phyloP scores from a whole-genome alignment of 768 basidiomycete species.

The Termitomyces sp. region DNA sequence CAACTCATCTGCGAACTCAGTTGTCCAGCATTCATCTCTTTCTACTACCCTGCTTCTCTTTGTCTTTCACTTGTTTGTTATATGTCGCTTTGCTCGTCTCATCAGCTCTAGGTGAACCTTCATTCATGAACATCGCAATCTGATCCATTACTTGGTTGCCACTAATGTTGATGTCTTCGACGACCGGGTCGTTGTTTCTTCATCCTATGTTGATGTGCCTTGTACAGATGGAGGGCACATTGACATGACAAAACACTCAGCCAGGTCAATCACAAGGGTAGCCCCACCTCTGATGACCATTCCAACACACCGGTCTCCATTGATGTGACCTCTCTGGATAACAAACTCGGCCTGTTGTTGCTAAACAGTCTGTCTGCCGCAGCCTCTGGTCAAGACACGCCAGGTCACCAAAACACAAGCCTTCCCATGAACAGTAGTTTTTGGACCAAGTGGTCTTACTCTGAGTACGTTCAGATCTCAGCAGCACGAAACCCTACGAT shows the following conservation, averaged over 20 bases:
- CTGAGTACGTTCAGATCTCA: too few relatives aligned
- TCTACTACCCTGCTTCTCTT: too few relatives aligned
- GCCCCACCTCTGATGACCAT: slow-evolving; percentile 20
- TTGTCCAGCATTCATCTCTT: too few relatives aligned
- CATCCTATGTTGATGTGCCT: too few relatives aligned
- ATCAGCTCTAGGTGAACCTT: slow-evolving; percentile 8
- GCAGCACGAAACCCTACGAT: too few relatives aligned
- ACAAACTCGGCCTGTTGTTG: slow-evolving; percentile 23
- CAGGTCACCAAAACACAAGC: too few relatives aligned
- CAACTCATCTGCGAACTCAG: too few relatives aligned
- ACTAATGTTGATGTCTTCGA: not conserved
- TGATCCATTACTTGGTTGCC: not conserved
- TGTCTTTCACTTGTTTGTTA: not conserved
- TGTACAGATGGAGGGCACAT: too few relatives aligned
- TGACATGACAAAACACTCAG: not conserved
- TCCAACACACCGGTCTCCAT: slow-evolving; percentile 30
- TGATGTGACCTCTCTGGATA: slow-evolving; percentile 37
- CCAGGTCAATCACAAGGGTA: slow-evolving; percentile 31
- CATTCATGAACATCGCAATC: not conserved
- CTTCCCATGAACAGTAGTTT: too few relatives aligned
- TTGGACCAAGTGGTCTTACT: too few relatives aligned
- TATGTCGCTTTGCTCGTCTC: slow-evolving; percentile 1
- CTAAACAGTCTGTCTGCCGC: slow-evolving; percentile 7
- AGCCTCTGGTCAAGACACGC: slow-evolving; percentile 10
- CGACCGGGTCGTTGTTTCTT: too few relatives aligned